Evolutionary conservation across 306 rosid genomes (phyloP).

Genomic region (Adenanthera pavonina): DNA sequence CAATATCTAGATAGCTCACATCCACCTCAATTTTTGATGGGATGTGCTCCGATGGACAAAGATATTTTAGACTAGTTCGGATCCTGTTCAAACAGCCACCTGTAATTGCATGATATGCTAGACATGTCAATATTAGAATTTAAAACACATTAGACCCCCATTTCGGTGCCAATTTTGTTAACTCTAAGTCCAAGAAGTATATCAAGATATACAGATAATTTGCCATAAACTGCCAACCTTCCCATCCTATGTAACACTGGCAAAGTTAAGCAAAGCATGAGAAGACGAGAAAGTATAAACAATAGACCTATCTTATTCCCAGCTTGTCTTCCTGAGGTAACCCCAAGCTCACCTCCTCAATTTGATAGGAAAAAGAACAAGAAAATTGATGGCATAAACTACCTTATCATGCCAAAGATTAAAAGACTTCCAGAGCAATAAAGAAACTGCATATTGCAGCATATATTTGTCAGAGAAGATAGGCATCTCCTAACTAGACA

Average conservation of each 20-base stretch:
- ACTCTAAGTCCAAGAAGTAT: neutral
- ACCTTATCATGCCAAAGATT: neutral
- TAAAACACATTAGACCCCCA: conserved; percentile 10
- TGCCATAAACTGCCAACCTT: neutral
- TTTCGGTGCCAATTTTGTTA: neutral
- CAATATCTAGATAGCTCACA: conserved; percentile 79
- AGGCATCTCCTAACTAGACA: conserved; percentile 4
- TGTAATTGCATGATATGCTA: conserved; percentile 45
- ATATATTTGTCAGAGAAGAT: neutral
- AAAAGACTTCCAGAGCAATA: conserved; percentile 21
- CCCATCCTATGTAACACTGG: neutral
- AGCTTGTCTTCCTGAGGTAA: conserved; percentile 12
- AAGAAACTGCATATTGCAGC: neutral
- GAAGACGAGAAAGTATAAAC: conserved; percentile 7
- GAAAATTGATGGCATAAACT: conserved; percentile 29
- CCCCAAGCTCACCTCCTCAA: neutral
- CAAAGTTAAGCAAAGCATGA: conserved; percentile 11
- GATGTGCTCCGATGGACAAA: conserved; percentile 81
- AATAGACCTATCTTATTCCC: conserved; percentile 10
- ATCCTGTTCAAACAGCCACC: conserved; percentile 74
- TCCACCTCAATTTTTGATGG: conserved; percentile 89
- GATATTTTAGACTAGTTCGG: conserved; percentile 71
- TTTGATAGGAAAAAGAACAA: neutral
- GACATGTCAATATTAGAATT: conserved; percentile 18
- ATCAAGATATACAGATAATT: neutral